Base-by-base conservation (phyloP, 768 basidiomycete species). In the Pleurotus pulmonarius region DNA sequence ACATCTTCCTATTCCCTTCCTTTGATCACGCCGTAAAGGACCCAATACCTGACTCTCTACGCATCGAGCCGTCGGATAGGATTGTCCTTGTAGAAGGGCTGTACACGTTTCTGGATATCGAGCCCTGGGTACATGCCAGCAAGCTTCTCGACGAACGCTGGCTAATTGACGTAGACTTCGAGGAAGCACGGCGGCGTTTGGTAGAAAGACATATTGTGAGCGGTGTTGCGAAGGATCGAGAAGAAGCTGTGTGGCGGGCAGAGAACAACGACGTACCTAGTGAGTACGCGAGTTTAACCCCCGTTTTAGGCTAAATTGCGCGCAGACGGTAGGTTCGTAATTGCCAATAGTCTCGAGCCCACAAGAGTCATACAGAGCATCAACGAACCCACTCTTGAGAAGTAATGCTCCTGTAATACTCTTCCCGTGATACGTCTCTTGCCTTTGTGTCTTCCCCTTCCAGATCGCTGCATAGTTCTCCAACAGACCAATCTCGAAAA, bases 21-120 rank as follows among this genome's bases (percentile, higher is more conserved):
- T 98, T 97, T 68, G 83, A 86, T 53, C 95, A 97, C 67, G 82
- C 90, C 1, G 67, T 90, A 52, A 98, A 96, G 65, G 95, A 98
- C 65, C 94, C 94, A 0, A 74, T 74, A 0, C 80, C 82, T 3
- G 76, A 86, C 45, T 80, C 83, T 1, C 66, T 87, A 22, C 65
- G 73, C 3, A 79, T 98, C 24, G 63, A 73, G 22, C 82, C 87
- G 15, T 16, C n/a, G 20, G 22, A 95, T 63, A 84, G 90, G 11
- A 81, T 98, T 54, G 78, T 97, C 43, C 67, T 98, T 58, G 82
- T 98, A 59, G 95, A 98, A 70, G 94, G 95, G 0, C 71, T 97
- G n/a, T 97, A 98, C 68, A 79, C 85, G 2, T 83, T 92, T 62
- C 79, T 97, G 25, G 75, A 82, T n/a, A 70, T 85, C 20, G 72